phyloP scores from a whole-genome alignment of 2,329 filamentous ascomycete species.

The Cladophialophora chaetospira region DNA sequence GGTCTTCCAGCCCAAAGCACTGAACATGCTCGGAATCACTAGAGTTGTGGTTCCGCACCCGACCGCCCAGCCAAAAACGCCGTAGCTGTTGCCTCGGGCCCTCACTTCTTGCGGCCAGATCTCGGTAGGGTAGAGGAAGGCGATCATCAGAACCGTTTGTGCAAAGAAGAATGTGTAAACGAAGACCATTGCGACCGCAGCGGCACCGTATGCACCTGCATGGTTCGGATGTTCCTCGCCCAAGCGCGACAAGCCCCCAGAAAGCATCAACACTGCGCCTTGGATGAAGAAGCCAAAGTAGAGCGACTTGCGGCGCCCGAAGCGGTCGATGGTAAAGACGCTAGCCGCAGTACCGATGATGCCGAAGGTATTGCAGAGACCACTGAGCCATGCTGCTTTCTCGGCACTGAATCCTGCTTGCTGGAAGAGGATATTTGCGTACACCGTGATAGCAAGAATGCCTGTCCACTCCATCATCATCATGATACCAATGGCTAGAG shows the following conservation, averaged over 20 bases:
- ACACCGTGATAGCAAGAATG: too few species aligned
- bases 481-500: too few species aligned
- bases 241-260: constrained; percentile 49
- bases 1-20: too few species aligned
- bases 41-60: too few species aligned
- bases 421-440: too few species aligned
- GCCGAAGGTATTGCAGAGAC: background rate
- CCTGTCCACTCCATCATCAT: too few species aligned
- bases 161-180: constrained; percentile 67
- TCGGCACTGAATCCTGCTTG: constrained; percentile 4
- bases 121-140: constrained; percentile 69
- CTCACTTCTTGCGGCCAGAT: constrained; percentile 72
- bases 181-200: constrained; percentile 64
- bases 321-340: constrained; percentile 69
- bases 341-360: constrained; percentile 59
- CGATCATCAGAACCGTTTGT: constrained; percentile 60
- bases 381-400: background rate
- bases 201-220: constrained; percentile 61
- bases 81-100: constrained; percentile 74
- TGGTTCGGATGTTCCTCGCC: background rate
- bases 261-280: constrained; percentile 67
- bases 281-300: constrained; percentile 68
- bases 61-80: constrained; percentile 62
- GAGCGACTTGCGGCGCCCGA: constrained; percentile 68
- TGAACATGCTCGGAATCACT: too few species aligned